Conservation (phyloP, 257 asterid species). For the Echites panduratus region DNA sequence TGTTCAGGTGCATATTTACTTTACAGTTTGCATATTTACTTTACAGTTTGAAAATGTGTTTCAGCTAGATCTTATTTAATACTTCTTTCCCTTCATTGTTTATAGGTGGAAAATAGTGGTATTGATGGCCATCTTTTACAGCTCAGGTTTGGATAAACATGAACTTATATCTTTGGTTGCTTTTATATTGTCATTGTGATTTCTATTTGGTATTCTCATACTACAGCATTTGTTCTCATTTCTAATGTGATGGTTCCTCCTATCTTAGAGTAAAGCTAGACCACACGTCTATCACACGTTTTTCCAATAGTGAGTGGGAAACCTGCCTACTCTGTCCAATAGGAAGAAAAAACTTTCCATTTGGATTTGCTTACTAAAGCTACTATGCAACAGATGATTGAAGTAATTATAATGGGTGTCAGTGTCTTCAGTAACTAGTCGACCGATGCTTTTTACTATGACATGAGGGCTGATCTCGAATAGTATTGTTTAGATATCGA, state of each 20-base stretch:
- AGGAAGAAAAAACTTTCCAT: not conserved
- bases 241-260: not conserved
- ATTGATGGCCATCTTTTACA: slow-evolving; percentile 87
- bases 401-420: not conserved
- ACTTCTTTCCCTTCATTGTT: slow-evolving; percentile 15
- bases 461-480: not conserved
- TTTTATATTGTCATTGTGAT: not conserved
- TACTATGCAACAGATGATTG: not conserved
- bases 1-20: slow-evolving; percentile 55
- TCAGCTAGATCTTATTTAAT: slow-evolving; percentile 12
- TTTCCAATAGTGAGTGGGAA: no score
- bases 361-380: not conserved
- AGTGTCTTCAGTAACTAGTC: not conserved
- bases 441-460: not conserved
- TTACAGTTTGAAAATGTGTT: slow-evolving; percentile 14
- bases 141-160: slow-evolving; percentile 63
- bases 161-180: not conserved
- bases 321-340: no score
- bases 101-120: slow-evolving; percentile 66
- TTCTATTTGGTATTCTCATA: slow-evolving; percentile 5
- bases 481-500: not conserved
- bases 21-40: slow-evolving; percentile 17
- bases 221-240: not conserved
- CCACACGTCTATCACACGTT: no score
- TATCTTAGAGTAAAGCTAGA: no score